Percentiles rank a stretch among this genome's conserved stretches.
Evolutionary conservation across 768 basidiomycete genomes (phyloP).

Genomic region (Mrakia frigida): DNA sequence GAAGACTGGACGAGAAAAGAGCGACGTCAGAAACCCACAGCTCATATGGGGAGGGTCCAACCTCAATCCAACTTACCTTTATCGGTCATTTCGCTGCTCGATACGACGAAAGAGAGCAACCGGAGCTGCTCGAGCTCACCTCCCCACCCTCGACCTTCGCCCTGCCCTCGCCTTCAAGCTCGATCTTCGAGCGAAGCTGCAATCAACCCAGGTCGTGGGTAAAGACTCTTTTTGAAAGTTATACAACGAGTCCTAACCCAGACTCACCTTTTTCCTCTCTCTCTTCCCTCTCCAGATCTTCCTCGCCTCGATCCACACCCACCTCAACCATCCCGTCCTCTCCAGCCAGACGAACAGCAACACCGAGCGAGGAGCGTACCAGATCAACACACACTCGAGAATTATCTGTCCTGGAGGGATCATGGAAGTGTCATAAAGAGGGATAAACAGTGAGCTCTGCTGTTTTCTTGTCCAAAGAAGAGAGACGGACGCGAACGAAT

Average conservation of each 20-base stretch:
- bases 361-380: not conserved
- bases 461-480: not conserved
- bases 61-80: not conserved
- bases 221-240: too few species aligned
- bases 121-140: not conserved
- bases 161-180: not conserved
- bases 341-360: not conserved
- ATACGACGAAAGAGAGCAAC: too few species aligned
- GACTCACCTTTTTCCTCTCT: not conserved
- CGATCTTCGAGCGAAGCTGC: not conserved
- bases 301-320: not conserved
- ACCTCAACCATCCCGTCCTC: not conserved
- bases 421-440: not conserved
- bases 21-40: too few species aligned
- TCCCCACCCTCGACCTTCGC: not conserved
- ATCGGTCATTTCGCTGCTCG: not conserved
- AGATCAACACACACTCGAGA: not conserved
- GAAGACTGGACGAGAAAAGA: too few species aligned
- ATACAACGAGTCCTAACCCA: not conserved
- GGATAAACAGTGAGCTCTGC: not conserved
- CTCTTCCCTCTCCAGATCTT: not conserved
- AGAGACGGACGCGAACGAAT: not conserved
- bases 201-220: too few species aligned
- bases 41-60: too few species aligned
- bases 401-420: not conserved